Base-by-base conservation (phyloP, 352 stramenopile species). In the Phytophthora palmivora region DNA sequence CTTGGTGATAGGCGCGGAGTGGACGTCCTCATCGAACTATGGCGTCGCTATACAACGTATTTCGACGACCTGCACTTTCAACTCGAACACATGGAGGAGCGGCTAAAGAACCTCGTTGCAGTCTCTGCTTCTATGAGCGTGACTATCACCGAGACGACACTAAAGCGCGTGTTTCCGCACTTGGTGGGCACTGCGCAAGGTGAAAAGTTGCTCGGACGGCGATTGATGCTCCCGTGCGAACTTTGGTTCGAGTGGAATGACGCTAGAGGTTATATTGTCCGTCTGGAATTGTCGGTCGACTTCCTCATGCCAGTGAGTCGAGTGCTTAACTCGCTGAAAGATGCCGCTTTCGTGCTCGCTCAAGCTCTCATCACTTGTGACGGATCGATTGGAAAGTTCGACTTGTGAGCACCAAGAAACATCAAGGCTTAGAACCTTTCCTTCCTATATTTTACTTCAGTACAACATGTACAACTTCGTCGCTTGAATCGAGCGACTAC, bases 191-290 rank as follows among this genome's bases (percentile, higher is more conserved):
- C 15, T 6, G 18, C 37, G 2, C 32, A 36, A 10, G 26, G 61
- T 11, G 22, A 49, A 4, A 56, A 36, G 26, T 15, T 72, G 24
- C 39, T 67, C 1, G 63, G 44, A 18, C 55, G 60, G 24, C 42
- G 45, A 22, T 18, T 70, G 32, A 33, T 58, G 12, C 37, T 65
- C 15, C 57, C 57, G 15, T 65, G 44, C 22, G 51, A 39, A 6
- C 14, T 62, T 6, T 46, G 34, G 11, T 56, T 67, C 32, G 50
- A 62, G 45, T 68, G 44, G 44, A 32, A 53, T 14, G 51, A 63
- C 4, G 7, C 11, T 6, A 46, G 19, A 4, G 26, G 21, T 7
- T 33, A 22, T 1, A 41, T 67, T 4, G 33, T 33, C 14, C 49
- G 38, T 2, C 7, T 68, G 19, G 39, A 55, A 14, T 44, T 39